Base-by-base conservation (phyloP, 2,329 filamentous ascomycete genomes). In the Dactylellina drechsleri region DNA sequence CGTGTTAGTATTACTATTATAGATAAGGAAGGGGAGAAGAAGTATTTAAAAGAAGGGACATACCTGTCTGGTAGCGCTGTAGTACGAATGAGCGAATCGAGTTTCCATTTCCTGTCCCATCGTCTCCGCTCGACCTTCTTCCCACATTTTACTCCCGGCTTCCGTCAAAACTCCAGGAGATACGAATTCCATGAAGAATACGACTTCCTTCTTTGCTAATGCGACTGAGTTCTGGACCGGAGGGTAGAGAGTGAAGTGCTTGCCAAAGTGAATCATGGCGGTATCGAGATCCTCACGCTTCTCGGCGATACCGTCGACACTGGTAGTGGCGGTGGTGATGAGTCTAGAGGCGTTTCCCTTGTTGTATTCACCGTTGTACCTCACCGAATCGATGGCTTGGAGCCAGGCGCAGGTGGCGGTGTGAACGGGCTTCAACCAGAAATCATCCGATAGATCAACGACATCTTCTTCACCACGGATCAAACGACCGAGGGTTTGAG, bases 381-480 rank as follows among this genome's bases (percentile, higher is more conserved):
- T 70, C 26, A 60, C 56, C 47, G 72, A 76, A 60, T 76, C 72
- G 60, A 76, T 76, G 12, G 72, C 72, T 10, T 76, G 72, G 26
- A 76, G 65, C 72, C 72, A 76, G n/a, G 72, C 65, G 18, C 65
- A 76, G 23, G 72, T 76, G 16, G 72, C 72, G 5, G 72, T 66
- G 31, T 71, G 72, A 40, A 76, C 72, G 52, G 72, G 72, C 31
- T 76, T 76, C 31, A 76, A 23, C 72, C 72, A 76, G 45, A 76
- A 76, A 20, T 76, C 72, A 56, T 75, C 71, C 4, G 64, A 56
- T 31, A 71, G 56, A 31, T 40, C 28, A n/a, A 60, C 72, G 15
- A 71, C 72, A 58, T 70, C 72, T 50, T 76, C 72, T 47, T 76
- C 72, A 36, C 66, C 40, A 23, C 66, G 59, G 60, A 76, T 76